Conservation (phyloP, 495 filamentous ascomycete species). For the Podospora anserina region DNA sequence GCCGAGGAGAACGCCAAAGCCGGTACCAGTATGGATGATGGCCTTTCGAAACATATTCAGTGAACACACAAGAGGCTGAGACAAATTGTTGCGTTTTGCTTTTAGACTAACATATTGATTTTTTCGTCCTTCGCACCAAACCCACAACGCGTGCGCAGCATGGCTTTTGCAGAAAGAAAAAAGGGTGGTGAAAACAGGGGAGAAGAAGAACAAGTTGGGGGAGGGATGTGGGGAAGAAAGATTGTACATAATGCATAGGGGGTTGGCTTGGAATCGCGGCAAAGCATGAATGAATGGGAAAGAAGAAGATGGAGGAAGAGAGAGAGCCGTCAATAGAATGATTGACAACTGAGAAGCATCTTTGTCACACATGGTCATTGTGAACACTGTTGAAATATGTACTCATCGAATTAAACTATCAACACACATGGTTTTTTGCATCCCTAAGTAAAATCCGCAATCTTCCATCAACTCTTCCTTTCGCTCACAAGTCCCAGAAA, state of each 20-base stretch:
- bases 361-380: not conserved
- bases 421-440: not conserved
- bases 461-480: not conserved
- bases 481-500: not conserved
- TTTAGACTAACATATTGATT: not conserved
- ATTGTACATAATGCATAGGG: too few species aligned
- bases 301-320: not conserved
- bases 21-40: conserved; percentile 33
- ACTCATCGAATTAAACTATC: not conserved
- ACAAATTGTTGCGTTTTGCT: not conserved
- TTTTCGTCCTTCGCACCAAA: not conserved
- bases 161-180: too few species aligned
- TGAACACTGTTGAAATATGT: too few species aligned
- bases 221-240: too few species aligned
- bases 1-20: conserved; percentile 36
- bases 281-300: not conserved
- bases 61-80: not conserved
- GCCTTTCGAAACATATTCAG: conserved; percentile 20
- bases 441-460: not conserved
- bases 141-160: too few species aligned
- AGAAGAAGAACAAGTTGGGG: too few species aligned
- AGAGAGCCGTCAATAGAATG: not conserved
- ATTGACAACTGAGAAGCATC: not conserved
- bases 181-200: too few species aligned
- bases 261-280: too few species aligned